Evolutionary conservation across 176 grass and related monocot genomes (phyloP), one percentile per base, ranked within the genome.

Genomic region (Tuctoria greenei): DNA sequence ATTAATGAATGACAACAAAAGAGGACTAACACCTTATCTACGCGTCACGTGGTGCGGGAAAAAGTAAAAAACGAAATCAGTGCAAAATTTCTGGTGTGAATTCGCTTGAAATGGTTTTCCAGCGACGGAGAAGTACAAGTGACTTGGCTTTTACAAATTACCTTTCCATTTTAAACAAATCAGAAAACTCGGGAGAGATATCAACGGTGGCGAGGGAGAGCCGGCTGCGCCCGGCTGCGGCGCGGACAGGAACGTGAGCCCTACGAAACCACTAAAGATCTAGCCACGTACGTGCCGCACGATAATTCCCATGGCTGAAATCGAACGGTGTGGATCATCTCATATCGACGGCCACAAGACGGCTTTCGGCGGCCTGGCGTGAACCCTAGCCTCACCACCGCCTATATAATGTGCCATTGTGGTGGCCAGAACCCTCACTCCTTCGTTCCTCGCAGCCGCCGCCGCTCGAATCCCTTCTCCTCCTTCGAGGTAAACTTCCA

Each of bases 341-440:
- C 10, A 0, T 4, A 61, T 15, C 55, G 15, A 18, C 57, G 18
- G 5, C 67, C 67, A 14, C 38, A 43, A 27, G 20, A 13, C 5
- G 2, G 2, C 4, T n/a, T 15, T 79, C 77, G 38, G 58, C 10
- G 40, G 58, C 10, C 31, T 14, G 21, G 52, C 68, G 46, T 18
- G 24, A 81, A 81, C 59, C 79, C 79, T 81, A 81, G 69, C 16
- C 10, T 35, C 21, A 3, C 6, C 10, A 31, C 8, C 6, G 39
- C 77, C 65, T 36, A 79, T 81, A 81, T 72, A 81, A 81, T 12
- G 20, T 17, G 31, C 25, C 65, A 45, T 25, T 24, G 25, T 15
- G 28, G 23, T 9, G 35, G 4, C 51, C 1, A 34, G 26, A 20
- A 7, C 57, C 55, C 8, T 10, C 41, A 12, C 26, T 16, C 0